Evolutionary conservation across 805 yeast species (phyloP).

Genomic region (Metschnikowia matae): DNA sequence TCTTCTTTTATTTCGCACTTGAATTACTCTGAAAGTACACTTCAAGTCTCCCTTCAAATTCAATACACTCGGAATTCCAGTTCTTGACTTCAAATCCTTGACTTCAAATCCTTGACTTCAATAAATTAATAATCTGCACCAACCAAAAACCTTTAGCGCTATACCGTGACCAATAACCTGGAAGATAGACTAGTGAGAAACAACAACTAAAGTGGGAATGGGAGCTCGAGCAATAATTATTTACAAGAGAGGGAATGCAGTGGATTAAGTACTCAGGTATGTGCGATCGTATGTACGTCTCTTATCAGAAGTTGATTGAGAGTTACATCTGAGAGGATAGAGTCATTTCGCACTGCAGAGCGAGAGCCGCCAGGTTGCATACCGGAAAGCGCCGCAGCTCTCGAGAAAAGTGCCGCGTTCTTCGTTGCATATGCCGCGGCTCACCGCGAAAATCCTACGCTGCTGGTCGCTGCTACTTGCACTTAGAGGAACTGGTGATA

Average conservation of each 20-base stretch:
- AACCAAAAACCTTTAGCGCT: no score
- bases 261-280: background rate
- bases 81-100: no score
- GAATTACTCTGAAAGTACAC: no score
- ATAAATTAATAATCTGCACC: no score
- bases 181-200: no score
- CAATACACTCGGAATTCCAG: no score
- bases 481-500: slow-evolving; percentile 1
- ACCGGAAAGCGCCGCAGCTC: background rate
- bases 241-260: background rate
- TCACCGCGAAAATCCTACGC: background rate
- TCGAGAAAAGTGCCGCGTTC: slow-evolving; percentile 1
- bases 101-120: no score
- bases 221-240: background rate
- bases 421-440: slow-evolving; percentile 2
- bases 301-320: slow-evolving; percentile 1
- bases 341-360: background rate
- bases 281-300: slow-evolving; percentile 4
- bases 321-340: background rate
- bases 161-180: no score
- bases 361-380: background rate
- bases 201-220: no score
- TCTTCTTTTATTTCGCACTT: no score
- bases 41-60: no score
- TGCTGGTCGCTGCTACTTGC: slow-evolving; percentile 4